Base-by-base conservation (phyloP, 108 stramenopile genomes). In the Skeletonema grethae region DNA sequence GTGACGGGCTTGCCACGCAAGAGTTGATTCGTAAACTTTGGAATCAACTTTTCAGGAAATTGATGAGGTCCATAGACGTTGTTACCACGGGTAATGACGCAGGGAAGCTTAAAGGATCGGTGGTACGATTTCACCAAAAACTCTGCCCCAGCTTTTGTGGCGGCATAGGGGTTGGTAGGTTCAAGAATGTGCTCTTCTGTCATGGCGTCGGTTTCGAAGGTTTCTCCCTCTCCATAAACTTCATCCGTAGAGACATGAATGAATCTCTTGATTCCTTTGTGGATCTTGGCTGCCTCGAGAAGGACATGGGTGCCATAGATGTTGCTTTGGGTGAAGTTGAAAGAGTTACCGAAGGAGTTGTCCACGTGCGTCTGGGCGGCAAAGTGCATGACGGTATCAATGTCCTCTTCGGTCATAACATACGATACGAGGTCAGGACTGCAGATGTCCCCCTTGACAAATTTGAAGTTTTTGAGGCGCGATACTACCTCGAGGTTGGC, bases 31-130 rank as follows among this genome's bases (percentile, higher is more conserved):
- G 96, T 96, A 73, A 99, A 98, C 85, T 99, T 99, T 48, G 99
- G 99, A 73, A 99, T 97, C 45, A 99, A 82, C 83, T 99, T 99
- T 80, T 99, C 99, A 1, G 99, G 99, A 73, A 95, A 99, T 77
- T 99, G 99, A 77, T 97, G 97, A 35, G 98, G 98, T 5, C 99
- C 98, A 82, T 98, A 99, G 31, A 99, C 99, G 74, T 99, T 99
- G 88, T 99, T 99, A 10, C 98, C 98, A 36, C 99, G 87, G 32
- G 99, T 99, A 73, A 99, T 98, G 66, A 99, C 77, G 55, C 87
- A 88, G 12, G 84, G 97, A 16, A 98, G 78, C 61, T 95, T 88
- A 91, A 98, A 98, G 56, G 88, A 94, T 20, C 95, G 87, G 65
- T 90, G 91, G 82, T 94, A 96, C 22, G 88, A 89, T 75, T 98